Conservation (phyloP, 192 early-diverging fungal genomes). For the Kappamyces sp. region DNA sequence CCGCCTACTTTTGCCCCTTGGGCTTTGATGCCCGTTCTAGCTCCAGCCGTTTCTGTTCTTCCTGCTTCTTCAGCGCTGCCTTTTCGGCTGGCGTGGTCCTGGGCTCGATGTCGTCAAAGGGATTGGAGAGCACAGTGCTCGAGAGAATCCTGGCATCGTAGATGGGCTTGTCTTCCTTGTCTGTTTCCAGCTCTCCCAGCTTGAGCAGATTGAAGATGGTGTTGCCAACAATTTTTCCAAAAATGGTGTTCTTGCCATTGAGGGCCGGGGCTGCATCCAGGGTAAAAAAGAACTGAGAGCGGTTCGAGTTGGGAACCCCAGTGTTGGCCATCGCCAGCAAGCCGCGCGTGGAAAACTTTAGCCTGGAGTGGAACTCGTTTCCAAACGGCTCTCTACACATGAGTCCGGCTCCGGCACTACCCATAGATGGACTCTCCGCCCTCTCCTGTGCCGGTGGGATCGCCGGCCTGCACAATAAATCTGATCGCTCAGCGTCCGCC, state of each 20-base stretch:
- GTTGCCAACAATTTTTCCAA: conserved; percentile 88
- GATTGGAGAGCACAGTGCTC: conserved; percentile 72
- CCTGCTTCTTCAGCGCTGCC: conserved; percentile 27
- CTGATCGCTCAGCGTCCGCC: conserved; percentile 14
- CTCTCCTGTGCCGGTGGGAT: conserved; percentile 68
- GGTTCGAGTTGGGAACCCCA: conserved; percentile 64
- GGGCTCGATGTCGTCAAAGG: conserved; percentile 86
- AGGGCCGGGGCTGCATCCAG: conserved; percentile 76
- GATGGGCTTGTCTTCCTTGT: conserved; percentile 72
- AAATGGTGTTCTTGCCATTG: conserved; percentile 85
- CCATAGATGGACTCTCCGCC: conserved; percentile 89
- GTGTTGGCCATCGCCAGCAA: conserved; percentile 87
- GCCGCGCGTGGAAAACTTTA: conserved; percentile 84
- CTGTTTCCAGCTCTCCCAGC: conserved; percentile 73
- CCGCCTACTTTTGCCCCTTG: conserved; percentile 58
- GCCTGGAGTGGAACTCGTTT: conserved; percentile 87
- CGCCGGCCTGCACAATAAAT: conserved; percentile 92
- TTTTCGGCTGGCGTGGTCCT: conserved; percentile 47
- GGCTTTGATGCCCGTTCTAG: conserved; percentile 21
- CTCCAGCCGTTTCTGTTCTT: conserved; percentile 24
- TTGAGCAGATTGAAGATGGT: conserved; percentile 87
- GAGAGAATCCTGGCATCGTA: conserved; percentile 63
- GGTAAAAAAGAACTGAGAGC: conserved; percentile 94
- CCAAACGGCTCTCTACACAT: conserved; percentile 42
- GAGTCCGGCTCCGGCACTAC: conserved; percentile 32